These are phyloP conservation scores for Leucosporidium yakuticum DNA, from an alignment of 768 basidiomycete species.

Conservation along the genomic window DNA sequence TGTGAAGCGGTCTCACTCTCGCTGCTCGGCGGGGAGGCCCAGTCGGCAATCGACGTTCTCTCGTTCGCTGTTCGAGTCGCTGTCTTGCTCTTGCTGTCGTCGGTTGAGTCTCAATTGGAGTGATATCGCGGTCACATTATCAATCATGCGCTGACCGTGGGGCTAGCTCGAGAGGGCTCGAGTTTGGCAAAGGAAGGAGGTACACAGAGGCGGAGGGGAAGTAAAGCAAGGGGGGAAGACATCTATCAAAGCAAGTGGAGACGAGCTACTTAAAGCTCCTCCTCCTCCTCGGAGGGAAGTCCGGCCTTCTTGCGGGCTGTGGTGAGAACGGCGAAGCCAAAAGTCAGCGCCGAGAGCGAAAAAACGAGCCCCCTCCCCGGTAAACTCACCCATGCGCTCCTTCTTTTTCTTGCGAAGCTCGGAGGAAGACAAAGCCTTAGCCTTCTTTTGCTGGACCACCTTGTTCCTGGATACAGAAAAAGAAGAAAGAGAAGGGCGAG, in stretches of 20 bases:
- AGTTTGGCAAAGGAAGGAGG: not conserved
- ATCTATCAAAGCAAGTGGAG: not conserved
- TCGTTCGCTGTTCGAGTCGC: no score
- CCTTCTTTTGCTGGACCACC: slow-evolving; percentile 36
- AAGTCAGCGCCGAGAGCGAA: no score
- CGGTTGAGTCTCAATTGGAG: no score
- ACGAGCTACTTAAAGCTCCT: slow-evolving; percentile 6
- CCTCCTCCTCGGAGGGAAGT: slow-evolving; percentile 5
- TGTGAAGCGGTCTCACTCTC: no score
- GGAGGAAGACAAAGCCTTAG: slow-evolving; percentile 48
- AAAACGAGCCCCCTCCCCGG: slow-evolving; percentile 36
- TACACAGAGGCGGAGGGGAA: not conserved
- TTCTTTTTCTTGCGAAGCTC: slow-evolving; percentile 94
- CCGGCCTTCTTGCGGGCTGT: slow-evolving; percentile 11
- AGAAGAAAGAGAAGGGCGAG: not conserved
- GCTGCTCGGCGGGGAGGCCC: no score
- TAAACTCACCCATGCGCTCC: slow-evolving; percentile 62
- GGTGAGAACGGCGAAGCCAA: no score
- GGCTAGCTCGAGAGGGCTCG: no score
- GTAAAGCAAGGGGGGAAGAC: not conserved
- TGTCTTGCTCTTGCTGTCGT: no score
- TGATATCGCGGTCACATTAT: no score
- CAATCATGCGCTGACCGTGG: no score
- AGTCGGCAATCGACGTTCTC: no score
- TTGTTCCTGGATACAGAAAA: slow-evolving; percentile 1